phyloP scores from a whole-genome alignment of 495 filamentous ascomycete species.

The Achaetomiella virescens region DNA sequence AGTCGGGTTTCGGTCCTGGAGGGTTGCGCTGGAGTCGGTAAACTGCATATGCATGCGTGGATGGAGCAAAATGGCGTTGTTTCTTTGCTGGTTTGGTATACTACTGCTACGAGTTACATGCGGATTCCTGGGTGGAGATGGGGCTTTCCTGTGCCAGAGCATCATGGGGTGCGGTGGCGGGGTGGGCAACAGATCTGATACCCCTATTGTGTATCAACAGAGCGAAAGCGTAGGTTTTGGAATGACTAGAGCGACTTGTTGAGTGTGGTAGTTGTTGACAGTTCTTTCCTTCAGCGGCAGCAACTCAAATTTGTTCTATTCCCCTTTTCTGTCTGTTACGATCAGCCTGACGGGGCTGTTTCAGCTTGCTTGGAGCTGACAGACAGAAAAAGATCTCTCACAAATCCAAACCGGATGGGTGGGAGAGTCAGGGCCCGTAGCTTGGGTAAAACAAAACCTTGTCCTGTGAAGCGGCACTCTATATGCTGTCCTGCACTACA shows the following conservation, averaged over 20 bases:
- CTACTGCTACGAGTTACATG: not conserved
- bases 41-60: not conserved
- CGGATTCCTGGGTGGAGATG: not conserved
- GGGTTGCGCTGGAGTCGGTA: not conserved
- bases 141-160: not conserved
- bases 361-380: too few species aligned
- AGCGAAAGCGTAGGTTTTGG: too few species aligned
- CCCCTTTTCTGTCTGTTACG: too few species aligned
- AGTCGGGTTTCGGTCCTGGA: not conserved
- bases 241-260: too few species aligned
- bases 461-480: conserved; percentile 1
- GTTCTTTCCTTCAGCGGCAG: too few species aligned
- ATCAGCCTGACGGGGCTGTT: too few species aligned
- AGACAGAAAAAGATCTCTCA: too few species aligned
- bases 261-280: too few species aligned
- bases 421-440: too few species aligned
- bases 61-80: conserved; percentile 3
- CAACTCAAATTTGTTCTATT: too few species aligned
- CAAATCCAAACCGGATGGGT: too few species aligned
- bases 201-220: conserved; percentile 1
- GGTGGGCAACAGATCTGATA: not conserved
- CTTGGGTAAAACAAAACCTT: too few species aligned
- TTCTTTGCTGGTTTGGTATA: not conserved
- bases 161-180: not conserved
- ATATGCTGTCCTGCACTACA: conserved; percentile 1